Evolutionary conservation across 352 stramenopile species (phyloP).

Genomic region (Globisporangium solare): DNA sequence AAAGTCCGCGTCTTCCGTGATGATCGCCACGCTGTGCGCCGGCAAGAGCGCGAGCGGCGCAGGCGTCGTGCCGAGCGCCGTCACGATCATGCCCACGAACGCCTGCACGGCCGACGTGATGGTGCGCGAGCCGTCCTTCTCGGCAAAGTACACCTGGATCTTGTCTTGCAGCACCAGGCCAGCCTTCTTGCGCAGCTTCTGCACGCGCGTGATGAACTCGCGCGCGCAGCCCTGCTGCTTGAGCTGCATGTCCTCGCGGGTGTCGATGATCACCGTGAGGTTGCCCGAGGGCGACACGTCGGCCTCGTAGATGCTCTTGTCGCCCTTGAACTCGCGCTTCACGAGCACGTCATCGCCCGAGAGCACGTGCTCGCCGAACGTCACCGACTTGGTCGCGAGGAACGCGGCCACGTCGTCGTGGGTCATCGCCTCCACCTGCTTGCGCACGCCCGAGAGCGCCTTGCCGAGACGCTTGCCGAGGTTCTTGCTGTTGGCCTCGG

Average conservation of each 20-base stretch:
- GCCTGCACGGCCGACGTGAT: slow-evolving; percentile 62
- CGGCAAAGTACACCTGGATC: slow-evolving; percentile 94
- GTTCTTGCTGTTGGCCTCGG: slow-evolving; percentile 91
- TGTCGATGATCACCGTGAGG: slow-evolving; percentile 95
- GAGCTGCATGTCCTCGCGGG: slow-evolving; percentile 93
- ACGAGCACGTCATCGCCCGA: slow-evolving; percentile 91
- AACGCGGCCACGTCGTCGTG: slow-evolving; percentile 73
- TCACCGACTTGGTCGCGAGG: slow-evolving; percentile 76
- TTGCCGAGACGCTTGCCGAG: slow-evolving; percentile 97
- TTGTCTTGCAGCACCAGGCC: slow-evolving; percentile 93
- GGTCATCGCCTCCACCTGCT: slow-evolving; percentile 59
- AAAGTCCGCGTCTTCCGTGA: slow-evolving; percentile 66
- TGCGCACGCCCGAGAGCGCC: slow-evolving; percentile 92
- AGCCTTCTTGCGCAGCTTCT: slow-evolving; percentile 97
- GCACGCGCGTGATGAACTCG: slow-evolving; percentile 97
- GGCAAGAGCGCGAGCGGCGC: slow-evolving; percentile 58
- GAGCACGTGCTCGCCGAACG: slow-evolving; percentile 70
- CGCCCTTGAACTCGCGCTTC: slow-evolving; percentile 93
- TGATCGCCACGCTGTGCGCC: slow-evolving; percentile 59
- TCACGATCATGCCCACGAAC: slow-evolving; percentile 52
- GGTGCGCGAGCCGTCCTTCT: slow-evolving; percentile 54
- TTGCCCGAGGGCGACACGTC: slow-evolving; percentile 85
- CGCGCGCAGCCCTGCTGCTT: slow-evolving; percentile 91
- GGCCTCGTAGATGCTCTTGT: slow-evolving; percentile 90
- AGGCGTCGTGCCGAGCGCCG: slow-evolving; percentile 53